These are phyloP conservation scores for Russula abietina DNA, from an alignment of 768 basidiomycete genomes.

Conservation along the genomic window DNA sequence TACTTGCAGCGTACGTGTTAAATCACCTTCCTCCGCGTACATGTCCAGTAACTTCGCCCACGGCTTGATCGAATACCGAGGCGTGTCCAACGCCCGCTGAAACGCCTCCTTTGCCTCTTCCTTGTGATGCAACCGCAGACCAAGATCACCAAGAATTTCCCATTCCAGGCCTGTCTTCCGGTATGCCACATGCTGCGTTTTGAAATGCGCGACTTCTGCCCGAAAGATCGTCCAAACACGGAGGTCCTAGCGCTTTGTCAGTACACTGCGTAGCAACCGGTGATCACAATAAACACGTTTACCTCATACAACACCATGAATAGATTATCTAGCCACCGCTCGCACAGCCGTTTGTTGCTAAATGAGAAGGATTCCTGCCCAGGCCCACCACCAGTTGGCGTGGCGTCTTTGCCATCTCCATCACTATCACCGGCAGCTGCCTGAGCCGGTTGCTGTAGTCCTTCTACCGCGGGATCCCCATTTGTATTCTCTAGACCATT, in stretches of 20 bases:
- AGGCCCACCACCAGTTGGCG: constrained; percentile 2
- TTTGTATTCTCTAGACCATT: constrained; percentile 37
- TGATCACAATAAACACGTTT: constrained; percentile 24
- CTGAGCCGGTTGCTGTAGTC: constrained; percentile 39
- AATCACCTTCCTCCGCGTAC: constrained; percentile 95
- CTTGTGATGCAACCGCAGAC: constrained; percentile 89
- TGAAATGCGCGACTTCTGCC: constrained; percentile 97
- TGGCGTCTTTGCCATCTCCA: constrained; percentile 27
- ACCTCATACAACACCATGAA: constrained; percentile 99
- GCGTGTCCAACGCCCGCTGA: constrained; percentile 85
- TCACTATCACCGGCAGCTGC: constrained; percentile 36
- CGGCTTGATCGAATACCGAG: constrained; percentile 84
- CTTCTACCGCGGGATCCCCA: constrained; percentile 27
- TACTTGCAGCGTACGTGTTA: constrained; percentile 83
- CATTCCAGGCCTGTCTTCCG: constrained; percentile 95
- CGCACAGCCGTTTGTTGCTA: constrained; percentile 93
- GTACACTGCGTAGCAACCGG: background rate
- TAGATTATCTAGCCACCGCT: constrained; percentile 95
- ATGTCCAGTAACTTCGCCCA: constrained; percentile 92
- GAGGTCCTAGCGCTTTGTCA: constrained; percentile 57
- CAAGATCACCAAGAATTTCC: constrained; percentile 96
- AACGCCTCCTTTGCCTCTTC: constrained; percentile 99
- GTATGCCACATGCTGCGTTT: constrained; percentile 96
- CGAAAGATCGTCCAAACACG: constrained; percentile 99
- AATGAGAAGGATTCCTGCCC: constrained; percentile 75